These are phyloP conservation scores for Teratosphaeria viscida DNA, from an alignment of 2,329 filamentous ascomycete species.

Conservation along the genomic window DNA sequence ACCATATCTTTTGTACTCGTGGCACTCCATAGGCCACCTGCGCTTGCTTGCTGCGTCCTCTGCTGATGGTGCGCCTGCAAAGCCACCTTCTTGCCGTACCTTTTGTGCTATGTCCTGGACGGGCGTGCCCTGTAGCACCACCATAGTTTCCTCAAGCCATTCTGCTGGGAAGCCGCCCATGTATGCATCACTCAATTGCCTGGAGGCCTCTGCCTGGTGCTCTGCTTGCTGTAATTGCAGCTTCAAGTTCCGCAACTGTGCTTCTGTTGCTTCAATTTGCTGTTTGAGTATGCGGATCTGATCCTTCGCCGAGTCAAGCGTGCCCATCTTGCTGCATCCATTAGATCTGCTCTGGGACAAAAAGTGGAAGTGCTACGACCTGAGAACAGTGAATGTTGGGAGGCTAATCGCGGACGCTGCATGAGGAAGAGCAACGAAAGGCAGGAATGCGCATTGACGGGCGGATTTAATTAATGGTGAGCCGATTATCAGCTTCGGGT, in stretches of 20 bases:
- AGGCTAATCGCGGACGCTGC: too few relatives aligned
- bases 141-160: slow-evolving; percentile 32
- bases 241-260: slow-evolving; percentile 30
- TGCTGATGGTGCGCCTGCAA: neutral
- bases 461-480: too few relatives aligned
- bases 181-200: slow-evolving; percentile 18
- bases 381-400: too few relatives aligned
- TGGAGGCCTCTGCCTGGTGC: slow-evolving; percentile 16
- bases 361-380: too few relatives aligned
- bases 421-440: too few relatives aligned
- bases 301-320: slow-evolving; percentile 3
- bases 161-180: slow-evolving; percentile 32
- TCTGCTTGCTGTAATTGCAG: slow-evolving; percentile 34
- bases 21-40: slow-evolving; percentile 57
- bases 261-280: slow-evolving; percentile 34
- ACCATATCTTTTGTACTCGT: slow-evolving; percentile 80
- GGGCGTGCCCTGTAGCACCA: slow-evolving; percentile 6
- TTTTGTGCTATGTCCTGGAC: slow-evolving; percentile 9
- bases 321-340: neutral
- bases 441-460: too few relatives aligned
- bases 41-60: slow-evolving; percentile 1
- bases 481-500: too few relatives aligned
- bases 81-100: slow-evolving; percentile 12
- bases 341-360: too few relatives aligned
- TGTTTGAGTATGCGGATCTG: slow-evolving; percentile 30